These are phyloP conservation scores for Solanum raphanifolium DNA, from an alignment of 257 asterid genomes.

Conservation along the genomic window DNA sequence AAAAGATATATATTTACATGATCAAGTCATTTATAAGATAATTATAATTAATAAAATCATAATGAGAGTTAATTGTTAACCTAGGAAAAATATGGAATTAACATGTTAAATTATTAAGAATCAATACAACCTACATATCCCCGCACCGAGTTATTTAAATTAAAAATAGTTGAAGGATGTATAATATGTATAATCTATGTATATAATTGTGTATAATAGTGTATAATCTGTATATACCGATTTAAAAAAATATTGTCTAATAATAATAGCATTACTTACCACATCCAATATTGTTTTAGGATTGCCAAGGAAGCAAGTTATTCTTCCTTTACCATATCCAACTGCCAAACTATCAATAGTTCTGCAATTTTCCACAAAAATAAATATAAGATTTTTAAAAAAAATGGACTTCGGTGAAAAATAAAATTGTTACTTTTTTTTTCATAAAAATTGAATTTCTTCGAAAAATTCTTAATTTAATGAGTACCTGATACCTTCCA, in stretches of 20 bases:
- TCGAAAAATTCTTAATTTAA: neutral
- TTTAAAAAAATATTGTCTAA: neutral
- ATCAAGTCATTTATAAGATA: neutral
- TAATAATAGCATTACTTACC: slow-evolving; percentile 27
- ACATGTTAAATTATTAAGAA: neutral
- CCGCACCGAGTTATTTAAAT: neutral
- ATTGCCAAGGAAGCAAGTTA: slow-evolving; percentile 54
- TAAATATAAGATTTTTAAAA: neutral
- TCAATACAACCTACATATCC: neutral
- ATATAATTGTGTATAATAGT: neutral
- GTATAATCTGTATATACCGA: neutral
- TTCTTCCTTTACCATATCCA: slow-evolving; percentile 82
- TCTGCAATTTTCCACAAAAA: slow-evolving; percentile 21
- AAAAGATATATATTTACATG: neutral
- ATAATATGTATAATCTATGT: neutral
- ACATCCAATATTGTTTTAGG: slow-evolving; percentile 51
- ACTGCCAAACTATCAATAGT: slow-evolving; percentile 79
- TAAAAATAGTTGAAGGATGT: neutral
- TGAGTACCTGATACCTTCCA: slow-evolving; percentile 59
- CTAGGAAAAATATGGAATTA: neutral
- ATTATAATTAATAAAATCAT: neutral
- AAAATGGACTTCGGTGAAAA: neutral
- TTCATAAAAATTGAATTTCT: neutral
- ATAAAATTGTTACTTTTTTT: neutral
- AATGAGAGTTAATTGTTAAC: neutral